Conservation (phyloP, 257 asterid genomes). For the Echium plantagineum region DNA sequence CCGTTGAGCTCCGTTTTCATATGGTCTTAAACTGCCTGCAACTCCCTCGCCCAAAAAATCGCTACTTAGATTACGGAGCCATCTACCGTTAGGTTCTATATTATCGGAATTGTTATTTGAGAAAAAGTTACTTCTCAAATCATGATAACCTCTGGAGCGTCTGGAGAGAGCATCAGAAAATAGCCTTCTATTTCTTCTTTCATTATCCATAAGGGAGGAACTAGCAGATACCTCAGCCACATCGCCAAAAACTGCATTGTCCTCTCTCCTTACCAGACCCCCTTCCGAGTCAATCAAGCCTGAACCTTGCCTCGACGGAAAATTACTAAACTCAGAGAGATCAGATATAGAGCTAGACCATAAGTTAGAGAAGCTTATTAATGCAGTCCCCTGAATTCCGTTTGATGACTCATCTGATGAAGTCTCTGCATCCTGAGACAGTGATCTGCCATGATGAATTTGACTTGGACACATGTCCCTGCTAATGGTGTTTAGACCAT, state of each 20-base stretch:
- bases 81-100: slow-evolving; percentile 43
- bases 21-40: slow-evolving; percentile 40
- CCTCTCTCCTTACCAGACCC: slow-evolving; percentile 41
- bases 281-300: slow-evolving; percentile 50
- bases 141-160: slow-evolving; percentile 57
- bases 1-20: slow-evolving; percentile 28
- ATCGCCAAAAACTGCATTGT: slow-evolving; percentile 42
- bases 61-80: slow-evolving; percentile 48
- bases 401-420: slow-evolving; percentile 39
- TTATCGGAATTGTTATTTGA: slow-evolving; percentile 42
- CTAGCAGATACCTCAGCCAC: slow-evolving; percentile 26
- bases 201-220: slow-evolving; percentile 49
- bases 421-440: slow-evolving; percentile 26
- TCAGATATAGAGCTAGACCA: slow-evolving; percentile 38
- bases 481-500: slow-evolving; percentile 15
- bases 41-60: slow-evolving; percentile 38
- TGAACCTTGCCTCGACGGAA: slow-evolving; percentile 27
- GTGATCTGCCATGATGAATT: slow-evolving; percentile 18
- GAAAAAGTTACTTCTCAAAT: slow-evolving; percentile 31
- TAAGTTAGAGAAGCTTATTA: slow-evolving; percentile 37
- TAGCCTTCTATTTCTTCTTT: slow-evolving; percentile 66
- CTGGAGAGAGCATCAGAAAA: slow-evolving; percentile 87
- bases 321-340: slow-evolving; percentile 27
- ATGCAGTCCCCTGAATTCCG: slow-evolving; percentile 45
- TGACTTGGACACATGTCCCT: slow-evolving; percentile 18